Conservation (phyloP, 208 protist species). For the Trypanosoma congolense region DNA sequence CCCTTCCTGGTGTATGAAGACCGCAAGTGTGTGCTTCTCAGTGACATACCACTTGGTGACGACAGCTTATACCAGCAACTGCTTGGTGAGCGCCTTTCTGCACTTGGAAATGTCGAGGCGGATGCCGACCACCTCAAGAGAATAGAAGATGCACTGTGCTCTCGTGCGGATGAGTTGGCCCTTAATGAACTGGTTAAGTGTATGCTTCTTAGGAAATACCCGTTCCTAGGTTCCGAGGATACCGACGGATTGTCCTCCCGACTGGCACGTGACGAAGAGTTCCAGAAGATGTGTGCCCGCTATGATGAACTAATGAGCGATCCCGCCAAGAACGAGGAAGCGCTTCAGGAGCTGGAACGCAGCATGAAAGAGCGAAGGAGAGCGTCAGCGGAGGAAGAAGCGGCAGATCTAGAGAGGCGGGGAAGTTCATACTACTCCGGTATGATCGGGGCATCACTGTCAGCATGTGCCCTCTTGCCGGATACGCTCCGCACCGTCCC, state of each 20-base stretch:
- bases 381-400: not conserved
- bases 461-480: not conserved
- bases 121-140: not conserved
- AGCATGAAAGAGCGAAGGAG: slow-evolving; percentile 18
- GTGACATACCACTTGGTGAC: not conserved
- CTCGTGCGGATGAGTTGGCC: slow-evolving; percentile 34
- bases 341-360: slow-evolving; percentile 13
- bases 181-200: slow-evolving; percentile 2
- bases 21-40: slow-evolving; percentile 5
- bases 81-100: not conserved
- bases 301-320: slow-evolving; percentile 22
- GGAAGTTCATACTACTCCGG: not conserved
- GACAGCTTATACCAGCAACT: slow-evolving; percentile 1
- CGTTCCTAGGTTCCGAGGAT: slow-evolving; percentile 19
- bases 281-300: slow-evolving; percentile 5
- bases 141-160: slow-evolving; percentile 12
- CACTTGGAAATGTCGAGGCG: slow-evolving; percentile 4
- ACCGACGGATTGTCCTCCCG: not conserved
- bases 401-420: not conserved
- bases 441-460: not conserved
- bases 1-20: slow-evolving; percentile 6
- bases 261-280: slow-evolving; percentile 14
- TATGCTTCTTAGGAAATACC: slow-evolving; percentile 23
- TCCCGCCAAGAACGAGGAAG: slow-evolving; percentile 22
- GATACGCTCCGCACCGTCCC: not conserved